Percentiles rank a stretch among this genome's conserved stretches.
These are phyloP conservation scores for Eucalyptus tenuipes DNA, from an alignment of 345 rosid species.

Conservation along the genomic window DNA sequence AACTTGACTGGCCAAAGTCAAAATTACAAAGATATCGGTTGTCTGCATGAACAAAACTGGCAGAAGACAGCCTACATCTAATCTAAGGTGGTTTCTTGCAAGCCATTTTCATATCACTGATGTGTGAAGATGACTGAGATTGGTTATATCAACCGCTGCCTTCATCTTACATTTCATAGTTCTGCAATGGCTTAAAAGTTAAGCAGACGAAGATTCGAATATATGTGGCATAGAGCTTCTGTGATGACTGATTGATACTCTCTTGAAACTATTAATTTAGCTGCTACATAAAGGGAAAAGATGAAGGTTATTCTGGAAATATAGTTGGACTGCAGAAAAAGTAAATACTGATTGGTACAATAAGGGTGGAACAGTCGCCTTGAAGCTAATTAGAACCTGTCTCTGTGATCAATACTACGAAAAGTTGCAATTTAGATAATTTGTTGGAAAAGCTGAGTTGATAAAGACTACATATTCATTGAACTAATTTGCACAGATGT, in stretches of 20 bases:
- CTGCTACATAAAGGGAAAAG: background rate
- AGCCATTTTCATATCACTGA: background rate
- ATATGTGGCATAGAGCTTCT: background rate
- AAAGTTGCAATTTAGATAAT: background rate
- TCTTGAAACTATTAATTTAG: background rate
- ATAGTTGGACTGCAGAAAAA: background rate
- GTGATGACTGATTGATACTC: background rate
- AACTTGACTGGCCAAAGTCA: background rate
- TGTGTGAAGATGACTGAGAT: background rate
- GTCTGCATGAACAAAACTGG: background rate
- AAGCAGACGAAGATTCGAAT: background rate
- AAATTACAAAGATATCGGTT: background rate
- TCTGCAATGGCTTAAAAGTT: background rate
- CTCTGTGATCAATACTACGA: background rate
- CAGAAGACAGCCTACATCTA: background rate
- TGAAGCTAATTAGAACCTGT: background rate
- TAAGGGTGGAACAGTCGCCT: background rate
- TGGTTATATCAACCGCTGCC: background rate
- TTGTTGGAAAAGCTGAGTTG: background rate
- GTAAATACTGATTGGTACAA: background rate
- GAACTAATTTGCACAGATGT: background rate
- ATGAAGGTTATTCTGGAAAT: background rate
- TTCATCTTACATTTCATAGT: background rate
- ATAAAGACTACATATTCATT: background rate
- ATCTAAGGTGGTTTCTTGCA: background rate